phyloP scores from a whole-genome alignment of 2,329 filamentous ascomycete genomes.

The Aaosphaeria pasadenensis region DNA sequence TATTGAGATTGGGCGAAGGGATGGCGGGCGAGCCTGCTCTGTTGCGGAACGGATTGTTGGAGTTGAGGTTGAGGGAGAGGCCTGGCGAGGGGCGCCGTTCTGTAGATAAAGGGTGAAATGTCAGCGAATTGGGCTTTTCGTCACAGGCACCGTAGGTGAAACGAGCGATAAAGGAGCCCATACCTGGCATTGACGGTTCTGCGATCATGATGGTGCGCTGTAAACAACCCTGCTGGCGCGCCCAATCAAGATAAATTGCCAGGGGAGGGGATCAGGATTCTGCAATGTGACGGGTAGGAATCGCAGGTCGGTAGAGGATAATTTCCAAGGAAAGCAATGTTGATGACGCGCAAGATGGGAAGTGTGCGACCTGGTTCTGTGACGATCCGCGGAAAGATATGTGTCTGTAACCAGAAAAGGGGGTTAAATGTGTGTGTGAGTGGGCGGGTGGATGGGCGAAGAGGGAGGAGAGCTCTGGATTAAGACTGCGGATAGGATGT shows the following conservation, averaged over 20 bases:
- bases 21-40: constrained; percentile 59
- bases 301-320: not conserved
- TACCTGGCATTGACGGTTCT: constrained; percentile 43
- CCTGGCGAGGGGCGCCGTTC: constrained; percentile 51
- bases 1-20: constrained; percentile 33
- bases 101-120: constrained; percentile 28
- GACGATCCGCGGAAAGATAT: too few species aligned
- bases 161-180: constrained; percentile 30
- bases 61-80: constrained; percentile 63
- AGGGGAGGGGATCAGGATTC: constrained; percentile 6
- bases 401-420: too few species aligned
- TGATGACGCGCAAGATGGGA: not conserved
- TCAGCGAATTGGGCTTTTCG: constrained; percentile 27
- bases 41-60: constrained; percentile 80
- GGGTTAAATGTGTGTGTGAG: too few species aligned
- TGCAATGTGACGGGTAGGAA: not conserved
- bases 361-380: too few species aligned
- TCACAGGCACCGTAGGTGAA: constrained; percentile 31
- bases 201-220: constrained; percentile 39
- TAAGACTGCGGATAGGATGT: constrained; percentile 32
- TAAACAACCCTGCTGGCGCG: constrained; percentile 27
- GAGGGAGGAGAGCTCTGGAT: not conserved
- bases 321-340: not conserved
- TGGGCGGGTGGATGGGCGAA: not conserved
- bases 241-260: constrained; percentile 32